phyloP scores from a whole-genome alignment of 2,329 filamentous ascomycete species.

The Periconia sp. region DNA sequence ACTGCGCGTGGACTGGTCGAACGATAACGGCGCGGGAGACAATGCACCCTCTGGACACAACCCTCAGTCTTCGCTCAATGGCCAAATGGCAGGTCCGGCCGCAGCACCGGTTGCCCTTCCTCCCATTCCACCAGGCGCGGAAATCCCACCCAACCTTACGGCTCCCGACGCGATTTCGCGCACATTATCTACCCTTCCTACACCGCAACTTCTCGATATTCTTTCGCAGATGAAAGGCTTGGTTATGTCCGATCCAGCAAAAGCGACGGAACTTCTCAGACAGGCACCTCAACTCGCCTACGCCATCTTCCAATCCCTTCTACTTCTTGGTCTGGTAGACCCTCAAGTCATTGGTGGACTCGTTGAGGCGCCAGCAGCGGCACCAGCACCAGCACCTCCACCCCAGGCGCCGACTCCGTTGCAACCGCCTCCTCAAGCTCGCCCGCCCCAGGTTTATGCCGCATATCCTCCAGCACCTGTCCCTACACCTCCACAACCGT shows the following conservation, averaged over 20 bases:
- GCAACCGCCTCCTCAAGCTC: slow-evolving; percentile 27
- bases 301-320: slow-evolving; percentile 89
- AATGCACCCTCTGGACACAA: slow-evolving; percentile 51
- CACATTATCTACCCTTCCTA: slow-evolving; percentile 82
- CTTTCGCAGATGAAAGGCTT: slow-evolving; percentile 92
- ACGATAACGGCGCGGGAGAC: slow-evolving; percentile 75
- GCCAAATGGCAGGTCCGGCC: slow-evolving; percentile 40
- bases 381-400: slow-evolving; percentile 34
- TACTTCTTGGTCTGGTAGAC: slow-evolving; percentile 91
- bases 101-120: slow-evolving; percentile 63
- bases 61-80: slow-evolving; percentile 44
- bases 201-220: slow-evolving; percentile 88
- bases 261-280: slow-evolving; percentile 81
- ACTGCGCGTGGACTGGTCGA: slow-evolving; percentile 92
- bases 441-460: slow-evolving; percentile 34
- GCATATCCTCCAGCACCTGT: slow-evolving; percentile 48
- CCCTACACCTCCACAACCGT: slow-evolving; percentile 54
- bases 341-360: slow-evolving; percentile 80
- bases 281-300: slow-evolving; percentile 92
- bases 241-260: slow-evolving; percentile 76
- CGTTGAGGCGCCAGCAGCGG: slow-evolving; percentile 58
- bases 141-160: slow-evolving; percentile 78
- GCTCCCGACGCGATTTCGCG: slow-evolving; percentile 90
- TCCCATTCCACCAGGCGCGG: slow-evolving; percentile 79
- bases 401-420: slow-evolving; percentile 41